These are phyloP conservation scores for Kalaharituber pfeilii DNA, from an alignment of 2,329 filamentous ascomycete species.

Conservation along the genomic window DNA sequence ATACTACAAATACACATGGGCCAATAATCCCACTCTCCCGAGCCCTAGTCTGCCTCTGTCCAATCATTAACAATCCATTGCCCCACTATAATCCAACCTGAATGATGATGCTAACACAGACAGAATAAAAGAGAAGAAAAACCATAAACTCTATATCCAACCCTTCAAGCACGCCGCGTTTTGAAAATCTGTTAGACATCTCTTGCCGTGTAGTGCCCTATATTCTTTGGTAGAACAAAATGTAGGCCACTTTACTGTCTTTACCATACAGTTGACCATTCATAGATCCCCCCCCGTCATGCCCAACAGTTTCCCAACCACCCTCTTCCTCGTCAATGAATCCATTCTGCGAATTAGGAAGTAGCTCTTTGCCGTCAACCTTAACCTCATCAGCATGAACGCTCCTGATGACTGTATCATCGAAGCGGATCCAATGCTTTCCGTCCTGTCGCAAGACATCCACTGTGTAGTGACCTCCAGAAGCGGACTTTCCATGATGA, in stretches of 20 bases:
- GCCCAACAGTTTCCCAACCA: constrained; percentile 56
- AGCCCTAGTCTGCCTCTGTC: no score
- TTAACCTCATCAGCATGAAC: constrained; percentile 79
- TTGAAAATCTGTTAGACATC: background rate
- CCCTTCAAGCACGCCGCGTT: no score
- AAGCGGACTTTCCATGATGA: constrained; percentile 93
- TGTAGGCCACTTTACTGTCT: constrained; percentile 94
- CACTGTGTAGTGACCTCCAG: constrained; percentile 93
- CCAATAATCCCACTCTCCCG: no score
- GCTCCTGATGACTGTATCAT: constrained; percentile 78
- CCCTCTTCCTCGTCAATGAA: constrained; percentile 79
- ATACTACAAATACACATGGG: no score
- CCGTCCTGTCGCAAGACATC: constrained; percentile 87
- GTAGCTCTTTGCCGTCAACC: constrained; percentile 50
- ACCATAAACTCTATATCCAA: no score
- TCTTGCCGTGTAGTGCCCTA: background rate
- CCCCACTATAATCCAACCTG: no score
- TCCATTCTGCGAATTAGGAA: constrained; percentile 35
- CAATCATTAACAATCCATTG: no score
- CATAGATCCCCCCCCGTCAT: constrained; percentile 36
- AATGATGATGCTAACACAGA: no score
- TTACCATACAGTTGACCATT: constrained; percentile 44
- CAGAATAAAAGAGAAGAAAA: no score
- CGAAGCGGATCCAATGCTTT: constrained; percentile 88
- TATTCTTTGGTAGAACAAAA: constrained; percentile 82